Evolutionary conservation across 768 basidiomycete genomes (phyloP).

Genomic region (Rhodosporidiobolus odoratus): DNA sequence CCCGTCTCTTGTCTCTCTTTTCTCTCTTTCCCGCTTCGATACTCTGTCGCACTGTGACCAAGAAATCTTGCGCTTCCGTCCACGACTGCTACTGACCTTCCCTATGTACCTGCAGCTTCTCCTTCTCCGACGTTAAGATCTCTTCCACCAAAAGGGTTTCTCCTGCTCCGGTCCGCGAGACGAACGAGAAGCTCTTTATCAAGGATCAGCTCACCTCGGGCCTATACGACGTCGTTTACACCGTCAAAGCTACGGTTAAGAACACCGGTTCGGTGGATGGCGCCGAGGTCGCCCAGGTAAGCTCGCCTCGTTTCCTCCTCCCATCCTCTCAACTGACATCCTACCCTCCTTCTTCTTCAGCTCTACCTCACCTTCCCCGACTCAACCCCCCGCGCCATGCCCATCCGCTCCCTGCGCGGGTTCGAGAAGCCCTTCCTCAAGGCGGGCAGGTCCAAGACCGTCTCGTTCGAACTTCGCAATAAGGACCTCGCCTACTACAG

Average conservation of each 20-base stretch:
- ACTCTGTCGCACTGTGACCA: too few relatives aligned
- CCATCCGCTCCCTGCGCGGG: conserved; percentile 38
- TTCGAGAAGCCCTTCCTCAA: conserved; percentile 40
- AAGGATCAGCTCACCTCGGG: background rate
- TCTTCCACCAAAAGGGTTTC: background rate
- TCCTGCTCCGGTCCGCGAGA: conserved; percentile 11
- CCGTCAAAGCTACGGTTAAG: conserved; percentile 25
- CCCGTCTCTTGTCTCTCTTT: conserved; percentile 13
- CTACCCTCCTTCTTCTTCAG: conserved; percentile 1
- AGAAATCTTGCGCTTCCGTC: too few relatives aligned
- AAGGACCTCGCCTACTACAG: conserved; percentile 33
- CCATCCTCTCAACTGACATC: background rate
- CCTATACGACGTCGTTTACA: conserved; percentile 20
- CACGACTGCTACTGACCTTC: background rate
- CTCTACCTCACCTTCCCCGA: conserved; percentile 37
- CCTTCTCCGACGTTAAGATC: conserved; percentile 35
- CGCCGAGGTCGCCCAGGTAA: conserved; percentile 30
- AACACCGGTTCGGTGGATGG: conserved; percentile 29
- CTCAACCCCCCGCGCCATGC: conserved; percentile 20
- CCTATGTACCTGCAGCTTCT: conserved; percentile 34
- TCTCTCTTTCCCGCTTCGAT: background rate
- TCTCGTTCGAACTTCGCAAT: conserved; percentile 44
- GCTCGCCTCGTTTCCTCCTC: background rate
- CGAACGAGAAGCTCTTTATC: conserved; percentile 24
- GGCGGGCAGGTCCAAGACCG: conserved; percentile 40